Percentiles rank a stretch among this genome's conserved stretches.
phyloP scores from a whole-genome alignment of 257 asterid genomes.

The Nyctanthes arbortristis region DNA sequence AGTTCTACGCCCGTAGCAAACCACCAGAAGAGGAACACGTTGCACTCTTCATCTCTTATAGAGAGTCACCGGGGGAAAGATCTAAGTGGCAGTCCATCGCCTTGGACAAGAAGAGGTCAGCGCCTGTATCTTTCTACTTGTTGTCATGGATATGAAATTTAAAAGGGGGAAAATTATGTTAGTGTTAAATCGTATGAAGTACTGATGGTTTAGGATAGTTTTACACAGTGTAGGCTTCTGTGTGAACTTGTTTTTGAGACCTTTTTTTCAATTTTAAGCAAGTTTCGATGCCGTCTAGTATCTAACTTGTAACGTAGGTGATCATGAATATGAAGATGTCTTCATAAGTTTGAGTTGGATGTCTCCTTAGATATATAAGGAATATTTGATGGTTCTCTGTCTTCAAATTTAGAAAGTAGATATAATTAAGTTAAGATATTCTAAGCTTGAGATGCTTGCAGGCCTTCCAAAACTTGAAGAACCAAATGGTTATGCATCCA shows the following conservation, averaged over 20 bases:
- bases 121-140: constrained; percentile 8
- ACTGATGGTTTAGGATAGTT: not conserved
- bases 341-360: not conserved
- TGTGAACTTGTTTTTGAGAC: not conserved
- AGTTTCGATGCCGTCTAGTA: not conserved
- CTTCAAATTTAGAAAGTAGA: not conserved
- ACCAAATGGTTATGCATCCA: not conserved
- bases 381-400: not conserved
- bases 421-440: not conserved
- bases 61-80: constrained; percentile 41
- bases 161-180: not conserved
- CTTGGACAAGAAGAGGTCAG: constrained; percentile 54
- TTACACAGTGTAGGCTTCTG: not conserved
- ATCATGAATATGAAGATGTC: not conserved
- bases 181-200: not conserved
- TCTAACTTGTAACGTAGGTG: no score
- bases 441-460: not conserved
- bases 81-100: constrained; percentile 39
- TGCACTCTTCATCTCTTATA: constrained; percentile 38
- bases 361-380: not conserved
- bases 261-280: not conserved
- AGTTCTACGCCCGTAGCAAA: constrained; percentile 47
- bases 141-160: constrained; percentile 1
- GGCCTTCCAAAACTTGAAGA: not conserved
- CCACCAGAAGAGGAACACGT: constrained; percentile 23